Conservation (phyloP, 2,329 filamentous ascomycete genomes). For the Blastomyces gilchristii region DNA sequence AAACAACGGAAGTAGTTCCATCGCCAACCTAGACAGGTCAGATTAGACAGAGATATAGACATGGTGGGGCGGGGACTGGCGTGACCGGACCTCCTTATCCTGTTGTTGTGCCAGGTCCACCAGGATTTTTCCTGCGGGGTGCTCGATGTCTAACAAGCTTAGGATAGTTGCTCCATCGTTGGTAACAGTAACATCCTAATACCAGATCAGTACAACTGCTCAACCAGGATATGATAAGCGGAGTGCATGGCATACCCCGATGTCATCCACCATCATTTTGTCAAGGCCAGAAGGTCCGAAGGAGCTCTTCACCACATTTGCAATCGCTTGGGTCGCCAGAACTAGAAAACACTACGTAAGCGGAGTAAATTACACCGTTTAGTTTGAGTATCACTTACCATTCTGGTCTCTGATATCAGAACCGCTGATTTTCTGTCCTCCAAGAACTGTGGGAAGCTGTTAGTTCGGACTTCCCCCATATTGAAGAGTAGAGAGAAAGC, state of each 20-base stretch:
- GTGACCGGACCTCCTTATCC: slow-evolving; percentile 65
- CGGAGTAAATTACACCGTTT: slow-evolving; percentile 2
- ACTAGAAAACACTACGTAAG: slow-evolving; percentile 44
- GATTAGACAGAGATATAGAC: neutral
- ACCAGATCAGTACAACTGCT: slow-evolving; percentile 18
- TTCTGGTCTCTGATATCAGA: slow-evolving; percentile 96
- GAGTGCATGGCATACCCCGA: slow-evolving; percentile 55
- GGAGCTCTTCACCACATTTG: slow-evolving; percentile 98
- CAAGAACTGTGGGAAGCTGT: slow-evolving; percentile 55
- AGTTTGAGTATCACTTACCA: slow-evolving; percentile 44
- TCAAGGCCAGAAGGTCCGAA: slow-evolving; percentile 95
- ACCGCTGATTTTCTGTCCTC: slow-evolving; percentile 94
- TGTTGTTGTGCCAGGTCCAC: slow-evolving; percentile 97
- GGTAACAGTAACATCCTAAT: slow-evolving; percentile 89
- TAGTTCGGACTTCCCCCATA: slow-evolving; percentile 19
- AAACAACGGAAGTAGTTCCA: slow-evolving; percentile 92
- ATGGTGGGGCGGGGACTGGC: neutral
- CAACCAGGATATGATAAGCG: slow-evolving; percentile 4
- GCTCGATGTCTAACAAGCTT: slow-evolving; percentile 88
- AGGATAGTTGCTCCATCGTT: slow-evolving; percentile 98
- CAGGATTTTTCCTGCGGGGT: slow-evolving; percentile 95
- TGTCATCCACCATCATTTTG: slow-evolving; percentile 99
- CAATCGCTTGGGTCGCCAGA: slow-evolving; percentile 87
- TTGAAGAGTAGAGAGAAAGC: slow-evolving; percentile 20
- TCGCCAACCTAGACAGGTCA: slow-evolving; percentile 59